Evolutionary conservation across 371 early-diverging fungal species (phyloP).

Genomic region (Circinella umbellata): DNA sequence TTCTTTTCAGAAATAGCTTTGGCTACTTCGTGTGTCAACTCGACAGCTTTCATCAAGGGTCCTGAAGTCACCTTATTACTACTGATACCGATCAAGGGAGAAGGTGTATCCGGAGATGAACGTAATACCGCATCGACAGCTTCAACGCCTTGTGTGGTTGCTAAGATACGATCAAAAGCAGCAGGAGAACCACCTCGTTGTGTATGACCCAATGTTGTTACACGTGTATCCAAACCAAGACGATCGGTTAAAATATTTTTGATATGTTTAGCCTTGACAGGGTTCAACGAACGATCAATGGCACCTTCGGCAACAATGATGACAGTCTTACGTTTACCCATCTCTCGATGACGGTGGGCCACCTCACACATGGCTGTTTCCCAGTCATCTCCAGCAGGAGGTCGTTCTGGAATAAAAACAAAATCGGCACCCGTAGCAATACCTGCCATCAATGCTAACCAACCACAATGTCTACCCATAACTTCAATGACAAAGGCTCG

Average conservation of each 20-base stretch:
- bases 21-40: conserved; percentile 89
- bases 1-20: conserved; percentile 83
- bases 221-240: conserved; percentile 91
- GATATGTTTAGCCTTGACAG: conserved; percentile 89
- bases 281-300: conserved; percentile 87
- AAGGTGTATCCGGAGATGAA: conserved; percentile 83
- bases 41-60: conserved; percentile 93
- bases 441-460: conserved; percentile 98
- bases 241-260: conserved; percentile 81
- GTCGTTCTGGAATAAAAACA: conserved; percentile 97
- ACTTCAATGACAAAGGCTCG: conserved; percentile 99
- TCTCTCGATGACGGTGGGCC: conserved; percentile 73
- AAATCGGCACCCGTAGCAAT: conserved; percentile 91
- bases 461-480: conserved; percentile 99
- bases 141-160: conserved; percentile 93
- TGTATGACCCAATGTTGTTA: conserved; percentile 97
- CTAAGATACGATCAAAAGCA: conserved; percentile 93
- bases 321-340: conserved; percentile 91
- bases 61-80: conserved; percentile 85
- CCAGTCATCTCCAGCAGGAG: conserved; percentile 89
- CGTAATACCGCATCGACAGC: conserved; percentile 96
- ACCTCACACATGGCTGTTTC: conserved; percentile 81
- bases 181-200: conserved; percentile 98
- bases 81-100: conserved; percentile 92
- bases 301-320: conserved; percentile 99